These are phyloP conservation scores for Penicillium macrosclerotiorum DNA, from an alignment of 495 filamentous ascomycete genomes.

Conservation along the genomic window DNA sequence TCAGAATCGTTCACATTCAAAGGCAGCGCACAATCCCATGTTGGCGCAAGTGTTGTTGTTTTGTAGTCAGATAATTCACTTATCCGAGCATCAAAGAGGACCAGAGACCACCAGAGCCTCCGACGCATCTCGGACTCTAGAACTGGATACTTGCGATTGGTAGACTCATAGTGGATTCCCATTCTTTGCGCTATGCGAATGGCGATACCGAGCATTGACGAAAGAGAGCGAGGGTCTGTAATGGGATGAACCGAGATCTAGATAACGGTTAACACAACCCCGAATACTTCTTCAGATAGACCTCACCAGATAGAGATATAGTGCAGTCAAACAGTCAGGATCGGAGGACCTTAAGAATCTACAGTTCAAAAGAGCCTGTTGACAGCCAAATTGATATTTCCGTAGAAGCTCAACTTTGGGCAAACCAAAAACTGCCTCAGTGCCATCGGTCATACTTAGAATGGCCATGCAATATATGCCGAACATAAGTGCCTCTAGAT, in stretches of 20 bases:
- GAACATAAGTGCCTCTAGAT: slow-evolving; percentile 49
- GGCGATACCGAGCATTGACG: slow-evolving; percentile 51
- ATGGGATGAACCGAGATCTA: slow-evolving; percentile 48
- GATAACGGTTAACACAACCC: neutral
- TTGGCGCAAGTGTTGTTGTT: slow-evolving; percentile 39
- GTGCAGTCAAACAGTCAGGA: slow-evolving; percentile 56
- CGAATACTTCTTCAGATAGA: neutral
- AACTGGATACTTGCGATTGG: slow-evolving; percentile 22
- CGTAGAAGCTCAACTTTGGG: slow-evolving; percentile 44
- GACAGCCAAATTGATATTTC: slow-evolving; percentile 52
- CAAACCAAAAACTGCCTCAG: slow-evolving; percentile 36
- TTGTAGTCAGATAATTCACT: slow-evolving; percentile 43
- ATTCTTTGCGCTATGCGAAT: slow-evolving; percentile 55
- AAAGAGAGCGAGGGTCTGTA: slow-evolving; percentile 52
- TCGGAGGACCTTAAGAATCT: slow-evolving; percentile 44
- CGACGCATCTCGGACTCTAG: slow-evolving; percentile 59
- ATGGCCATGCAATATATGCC: slow-evolving; percentile 54
- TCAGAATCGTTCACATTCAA: slow-evolving; percentile 58
- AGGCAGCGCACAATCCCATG: slow-evolving; percentile 55
- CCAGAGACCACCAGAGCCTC: slow-evolving; percentile 59
- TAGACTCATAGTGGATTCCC: slow-evolving; percentile 48
- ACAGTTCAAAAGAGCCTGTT: slow-evolving; percentile 52
- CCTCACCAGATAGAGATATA: slow-evolving; percentile 59
- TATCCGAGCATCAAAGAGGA: slow-evolving; percentile 51
- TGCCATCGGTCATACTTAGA: slow-evolving; percentile 46